Evolutionary conservation across 2,329 filamentous ascomycete species (phyloP), one percentile per base, ranked within the genome.

Genomic region (Pezicula neosporulosa): DNA sequence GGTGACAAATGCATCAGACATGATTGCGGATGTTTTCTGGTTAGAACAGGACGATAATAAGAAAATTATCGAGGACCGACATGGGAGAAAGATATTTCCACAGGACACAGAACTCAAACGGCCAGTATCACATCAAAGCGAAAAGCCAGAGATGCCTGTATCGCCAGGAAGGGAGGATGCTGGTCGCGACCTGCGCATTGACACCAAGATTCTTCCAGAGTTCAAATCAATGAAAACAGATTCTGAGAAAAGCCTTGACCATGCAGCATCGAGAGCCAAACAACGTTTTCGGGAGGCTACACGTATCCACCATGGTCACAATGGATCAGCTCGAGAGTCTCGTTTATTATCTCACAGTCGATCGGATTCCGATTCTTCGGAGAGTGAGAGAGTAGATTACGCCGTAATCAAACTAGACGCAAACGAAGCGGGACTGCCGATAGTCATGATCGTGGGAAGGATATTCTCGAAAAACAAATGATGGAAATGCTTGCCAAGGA

Each of bases 1-100:
- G 94, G 79, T 82, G 37, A 82, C 92, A 16, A 82, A 87, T 42
- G 89, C 93, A 0, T 85, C 89, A 50, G 92, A 97, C 66, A 79
- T 97, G 68, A 74, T 97, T 44, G 92, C 92, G 4, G 94, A 99
- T 72, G 78, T 87, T 1, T 90, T 92, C 63, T 99, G 94, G 94
- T 72, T 95, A 19, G 90, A 97, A 66, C 85, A 92, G 62, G 82
- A 81, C 30, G 76, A 86, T 52, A 91, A 97, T 68, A 95, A 92
- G 66, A 78, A 78, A 48, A 75, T 91, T 27, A 86, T 96, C 39
- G 89, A 96, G 64, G 88, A 96, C 68, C 83, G 85, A 13, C 76
- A 89, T 61, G 90, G 90, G 63, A 79, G 81, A 44, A 85, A 81
- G 51, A 82, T 97, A 13, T 95, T 89, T 56, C 77, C 82, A 1